Conservation (phyloP, 1,284 basidiomycete genomes). For the Kalmanozyma brasiliensis region DNA sequence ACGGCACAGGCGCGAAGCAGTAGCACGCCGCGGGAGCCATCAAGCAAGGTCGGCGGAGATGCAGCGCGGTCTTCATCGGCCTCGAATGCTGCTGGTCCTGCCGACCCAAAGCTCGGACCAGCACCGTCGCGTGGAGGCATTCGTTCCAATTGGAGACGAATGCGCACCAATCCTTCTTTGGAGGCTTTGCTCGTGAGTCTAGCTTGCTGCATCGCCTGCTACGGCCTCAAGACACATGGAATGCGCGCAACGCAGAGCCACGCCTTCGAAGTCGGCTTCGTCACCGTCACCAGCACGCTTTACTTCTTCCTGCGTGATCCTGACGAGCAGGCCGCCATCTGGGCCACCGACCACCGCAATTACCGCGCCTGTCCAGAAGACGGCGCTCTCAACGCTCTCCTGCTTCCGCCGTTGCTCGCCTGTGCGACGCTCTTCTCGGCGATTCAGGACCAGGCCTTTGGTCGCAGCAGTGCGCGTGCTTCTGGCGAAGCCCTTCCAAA, state of each 20-base stretch:
- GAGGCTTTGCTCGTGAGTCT: slow-evolving; percentile 41
- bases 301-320: slow-evolving; percentile 49
- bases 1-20: neutral
- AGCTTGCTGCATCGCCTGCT: slow-evolving; percentile 38
- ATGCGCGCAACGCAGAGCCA: slow-evolving; percentile 37
- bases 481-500: slow-evolving; percentile 45
- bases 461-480: slow-evolving; percentile 39
- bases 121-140: neutral
- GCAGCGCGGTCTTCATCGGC: slow-evolving; percentile 21
- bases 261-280: slow-evolving; percentile 46
- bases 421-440: slow-evolving; percentile 51
- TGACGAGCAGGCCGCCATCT: slow-evolving; percentile 50
- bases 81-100: slow-evolving; percentile 14
- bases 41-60: slow-evolving; percentile 11
- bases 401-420: slow-evolving; percentile 54
- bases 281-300: slow-evolving; percentile 39
- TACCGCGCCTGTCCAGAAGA: slow-evolving; percentile 55
- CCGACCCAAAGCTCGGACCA: slow-evolving; percentile 1
- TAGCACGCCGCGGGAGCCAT: slow-evolving; percentile 3
- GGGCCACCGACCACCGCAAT: slow-evolving; percentile 60
- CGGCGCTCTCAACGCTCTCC: slow-evolving; percentile 54
- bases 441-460: slow-evolving; percentile 43
- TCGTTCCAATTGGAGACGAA: slow-evolving; percentile 14
- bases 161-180: slow-evolving; percentile 36
- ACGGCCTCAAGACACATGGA: slow-evolving; percentile 31